These are phyloP conservation scores for Neodidymelliopsis sp. DNA, from an alignment of 2,329 filamentous ascomycete species.

Conservation along the genomic window DNA sequence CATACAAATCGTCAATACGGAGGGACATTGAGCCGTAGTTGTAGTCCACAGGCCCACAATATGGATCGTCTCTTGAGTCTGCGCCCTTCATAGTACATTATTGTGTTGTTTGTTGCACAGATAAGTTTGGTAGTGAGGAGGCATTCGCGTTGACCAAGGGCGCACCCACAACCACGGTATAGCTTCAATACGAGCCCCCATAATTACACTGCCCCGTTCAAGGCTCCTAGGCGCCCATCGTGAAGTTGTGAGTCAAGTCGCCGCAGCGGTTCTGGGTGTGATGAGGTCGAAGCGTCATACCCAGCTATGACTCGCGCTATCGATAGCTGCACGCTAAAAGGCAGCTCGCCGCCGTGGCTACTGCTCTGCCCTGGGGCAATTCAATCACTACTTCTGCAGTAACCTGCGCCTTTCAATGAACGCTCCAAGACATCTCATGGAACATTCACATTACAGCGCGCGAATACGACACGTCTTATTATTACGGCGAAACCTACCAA, in stretches of 20 bases:
- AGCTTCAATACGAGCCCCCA: conserved; percentile 5
- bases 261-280: not conserved
- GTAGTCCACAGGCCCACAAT: not conserved
- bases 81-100: conserved; percentile 15
- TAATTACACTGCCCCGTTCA: not conserved
- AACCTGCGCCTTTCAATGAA: conserved; percentile 39
- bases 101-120: too few species aligned
- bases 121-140: not conserved
- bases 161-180: not conserved
- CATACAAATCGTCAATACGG: not conserved
- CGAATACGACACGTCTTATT: conserved; percentile 32
- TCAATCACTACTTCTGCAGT: conserved; percentile 19
- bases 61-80: not conserved
- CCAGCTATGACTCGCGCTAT: conserved; percentile 14
- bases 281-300: conserved; percentile 18
- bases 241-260: conserved; percentile 11
- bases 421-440: conserved; percentile 42
- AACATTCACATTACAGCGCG: conserved; percentile 31
- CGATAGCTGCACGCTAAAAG: conserved; percentile 13
- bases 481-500: conserved; percentile 34
- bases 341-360: conserved; percentile 15
- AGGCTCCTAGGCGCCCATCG: conserved; percentile 3
- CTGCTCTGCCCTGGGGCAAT: conserved; percentile 14
- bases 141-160: conserved; percentile 5
- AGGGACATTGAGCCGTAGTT: conserved; percentile 3